Base-by-base conservation (phyloP, 2,329 filamentous ascomycete genomes). In the Colletotrichum sp. region DNA sequence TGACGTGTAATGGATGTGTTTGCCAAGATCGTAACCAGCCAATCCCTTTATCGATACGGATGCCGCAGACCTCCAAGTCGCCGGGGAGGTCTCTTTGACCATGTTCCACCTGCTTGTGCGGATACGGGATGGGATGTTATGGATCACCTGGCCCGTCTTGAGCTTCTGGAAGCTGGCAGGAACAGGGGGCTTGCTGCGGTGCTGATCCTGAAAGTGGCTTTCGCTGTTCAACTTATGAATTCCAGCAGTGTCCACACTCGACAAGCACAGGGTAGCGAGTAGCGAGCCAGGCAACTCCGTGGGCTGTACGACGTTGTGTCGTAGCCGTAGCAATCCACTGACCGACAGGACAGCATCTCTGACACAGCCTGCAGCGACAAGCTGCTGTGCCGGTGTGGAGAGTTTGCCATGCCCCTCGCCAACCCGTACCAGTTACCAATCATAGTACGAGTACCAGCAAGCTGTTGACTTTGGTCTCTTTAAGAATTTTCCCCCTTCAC, bases 151-250 rank as follows among this genome's bases (percentile, higher is more conserved):
- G 24, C 49, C 70, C 73, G 65, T 70, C 26, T n/a, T 65, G 44
- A 69, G 64, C 74, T 76, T 76, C 74, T 69, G 49, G 74, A 76
- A 76, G 70, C 57, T 39, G 73, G 24, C 57, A 36, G 59, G 49
- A 69, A 65, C 74, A 76, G 64, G 70, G 59, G 70, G 49, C 28
- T 69, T 8, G 70, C 24, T 64, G 32, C n/a, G 21, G 28, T 34
- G 52, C 52, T 39, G 72, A 68, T 44, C 70, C 70, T 12, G 10
- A 44, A 44, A 39, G 30, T 21, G 36, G 55, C 36, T 28, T 44
- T 36, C 32, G 30, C 44, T 44, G 13, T 4, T 21, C 60, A 39
- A 52, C 44, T 52, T 52, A 13, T n/a, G 44, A 36, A 49, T 60
- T 34, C 55, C 34, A 49, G 49, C 30, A 59, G 36, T 66, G 21